Evolutionary conservation across 345 rosid species (phyloP).

Genomic region (Lepidium sativum): DNA sequence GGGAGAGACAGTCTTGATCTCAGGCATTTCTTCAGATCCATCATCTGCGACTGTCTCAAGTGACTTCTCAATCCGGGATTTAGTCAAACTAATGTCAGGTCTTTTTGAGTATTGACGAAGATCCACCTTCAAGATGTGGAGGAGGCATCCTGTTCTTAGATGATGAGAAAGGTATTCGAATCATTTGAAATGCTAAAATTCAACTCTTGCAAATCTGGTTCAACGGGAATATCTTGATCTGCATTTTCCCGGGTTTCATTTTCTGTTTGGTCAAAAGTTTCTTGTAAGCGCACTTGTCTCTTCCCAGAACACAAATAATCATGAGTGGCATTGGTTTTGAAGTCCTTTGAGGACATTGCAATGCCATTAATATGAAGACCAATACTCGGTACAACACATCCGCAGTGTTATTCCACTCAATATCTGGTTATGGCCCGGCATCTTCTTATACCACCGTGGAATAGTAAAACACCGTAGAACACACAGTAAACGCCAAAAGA

Average conservation of each 20-base stretch:
- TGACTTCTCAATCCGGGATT: slow-evolving; percentile 24
- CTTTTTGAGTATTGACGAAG: slow-evolving; percentile 19
- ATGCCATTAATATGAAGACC: slow-evolving; percentile 93
- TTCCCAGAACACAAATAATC: slow-evolving; percentile 41
- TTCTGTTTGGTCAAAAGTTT: slow-evolving; percentile 36
- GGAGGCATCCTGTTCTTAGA: slow-evolving; percentile 54
- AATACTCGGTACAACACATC: slow-evolving; percentile 69
- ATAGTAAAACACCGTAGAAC: slow-evolving; percentile 46
- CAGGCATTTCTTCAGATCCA: too few relatives aligned
- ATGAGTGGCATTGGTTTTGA: slow-evolving; percentile 21
- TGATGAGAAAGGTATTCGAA: slow-evolving; percentile 58
- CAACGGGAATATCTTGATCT: slow-evolving; percentile 7
- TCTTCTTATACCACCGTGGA: slow-evolving; percentile 79
- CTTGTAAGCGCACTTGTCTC: slow-evolving; percentile 35
- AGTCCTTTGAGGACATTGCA: slow-evolving; percentile 44
- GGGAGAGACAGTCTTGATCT: slow-evolving; percentile 63
- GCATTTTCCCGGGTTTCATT: slow-evolving; percentile 31
- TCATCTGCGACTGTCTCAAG: too few relatives aligned
- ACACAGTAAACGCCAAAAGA: background rate
- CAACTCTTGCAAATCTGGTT: slow-evolving; percentile 43
- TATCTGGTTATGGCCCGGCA: slow-evolving; percentile 30
- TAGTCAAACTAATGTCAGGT: slow-evolving; percentile 38
- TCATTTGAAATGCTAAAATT: slow-evolving; percentile 43
- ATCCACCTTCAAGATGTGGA: slow-evolving; percentile 25
- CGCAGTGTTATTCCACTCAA: slow-evolving; percentile 11